Base-by-base conservation (phyloP, 352 stramenopile genomes). In the Globisporangium nodosum region DNA sequence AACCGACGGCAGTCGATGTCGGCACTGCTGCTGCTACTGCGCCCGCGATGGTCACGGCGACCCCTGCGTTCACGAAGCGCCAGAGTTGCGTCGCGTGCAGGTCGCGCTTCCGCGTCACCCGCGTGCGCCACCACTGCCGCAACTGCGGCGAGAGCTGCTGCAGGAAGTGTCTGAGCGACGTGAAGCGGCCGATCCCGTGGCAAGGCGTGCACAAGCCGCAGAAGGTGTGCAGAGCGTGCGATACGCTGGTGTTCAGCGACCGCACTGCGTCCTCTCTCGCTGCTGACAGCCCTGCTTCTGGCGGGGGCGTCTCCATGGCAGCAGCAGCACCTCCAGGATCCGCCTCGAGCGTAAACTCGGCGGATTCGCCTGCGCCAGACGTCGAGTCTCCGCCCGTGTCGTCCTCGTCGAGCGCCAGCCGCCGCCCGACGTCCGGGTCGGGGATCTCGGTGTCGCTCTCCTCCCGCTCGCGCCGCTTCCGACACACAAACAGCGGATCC, bases 91-190 rank as follows among this genome's bases (percentile, higher is more conserved):
- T 50, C 37, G 68, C 77, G 33, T 89, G 78, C 52, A 68, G 58
- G 6, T 66, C 68, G 42, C 46, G 48, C 13, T 90, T 90, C 62
- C 61, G 63, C 16, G 40, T 55, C 16, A 54, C 68, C 49, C 61
- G 63, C 0, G 62, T 71, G 53, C 80, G 80, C n/a, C 70, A 88
- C 55, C 80, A 90, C 64, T 90, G 80, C 63, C 78, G 78, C 42
- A 74, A 83, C 51, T 90, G 80, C 49, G 70, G 80, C 47, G 66
- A 81, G 33, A 87, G 75, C 58, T 85, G 73, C 60, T 88, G 77
- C 61, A 18, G 72, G 47, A 63, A 73, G 54, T 90, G 80, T 49
- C 60, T 78, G 57, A 83, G 74, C 52, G 43, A 43, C 16, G 66
- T 56, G 49, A 71, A 74, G 15, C 71, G 54, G 3, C 11, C 61